Base-by-base conservation (phyloP, 176 grass and related monocot genomes). In the Ensete ventricosum region DNA sequence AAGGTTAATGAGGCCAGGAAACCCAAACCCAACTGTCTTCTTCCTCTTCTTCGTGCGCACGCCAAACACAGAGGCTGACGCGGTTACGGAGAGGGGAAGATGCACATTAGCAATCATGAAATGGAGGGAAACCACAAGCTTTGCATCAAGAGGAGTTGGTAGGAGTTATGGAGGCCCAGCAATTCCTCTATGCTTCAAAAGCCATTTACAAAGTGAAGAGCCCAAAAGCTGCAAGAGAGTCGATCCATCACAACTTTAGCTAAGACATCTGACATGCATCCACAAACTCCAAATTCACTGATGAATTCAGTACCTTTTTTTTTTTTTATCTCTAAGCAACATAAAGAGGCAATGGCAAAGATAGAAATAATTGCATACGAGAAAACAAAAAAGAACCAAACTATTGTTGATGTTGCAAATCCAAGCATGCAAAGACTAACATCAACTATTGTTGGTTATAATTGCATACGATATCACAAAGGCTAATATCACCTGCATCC, bases 11-110 rank as follows among this genome's bases (percentile, higher is more conserved):
- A 53, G 9, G 60, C 14, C 23, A 8, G 11, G 8, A 3, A 34
- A 26, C n/a, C 6, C n/a, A 26, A 77, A 17, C 9, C 5, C 20
- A 0, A 25, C 22, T 52, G 54, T 43, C 75, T 65, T 77, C 75
- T 64, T 77, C 60, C 58, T 77, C 73, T 75, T 75, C 73, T 75
- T 75, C 73, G 73, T 77, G 26, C 59, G 75, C 58, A 77, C 75
- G 75, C 75, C 75, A 77, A 75, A 75, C 73, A 75, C 73, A 43
- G 73, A 75, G 73, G 75, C 75, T 24, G 58, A 64, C 43, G 58
- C 60, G 60, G 58, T 77, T 51, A 76, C 60, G 75, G 58, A 77
- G 60, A 77, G 60, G 60, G 75, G 75, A 64, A 64, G 58, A 77
- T 65, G 60, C 75, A 64, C 48, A 52, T 12, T 52, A 63, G 65